Evolutionary conservation across 345 rosid species (phyloP).

Genomic region (Mercurialis annua): DNA sequence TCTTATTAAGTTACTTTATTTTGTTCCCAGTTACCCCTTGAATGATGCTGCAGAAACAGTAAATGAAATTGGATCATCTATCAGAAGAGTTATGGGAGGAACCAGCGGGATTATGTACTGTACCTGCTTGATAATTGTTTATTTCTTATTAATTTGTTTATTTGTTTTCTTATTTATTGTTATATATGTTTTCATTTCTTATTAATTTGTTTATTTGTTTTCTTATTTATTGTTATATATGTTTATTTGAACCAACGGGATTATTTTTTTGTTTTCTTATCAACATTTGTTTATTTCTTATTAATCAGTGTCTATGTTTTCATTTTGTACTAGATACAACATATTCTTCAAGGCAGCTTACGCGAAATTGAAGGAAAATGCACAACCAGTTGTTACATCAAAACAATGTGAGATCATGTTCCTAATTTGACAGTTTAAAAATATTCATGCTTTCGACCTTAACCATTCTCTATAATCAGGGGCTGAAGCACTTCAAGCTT

Average conservation of each 20-base stretch:
- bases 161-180: background rate
- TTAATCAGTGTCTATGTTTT: constrained; percentile 7
- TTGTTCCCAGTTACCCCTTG: constrained; percentile 75
- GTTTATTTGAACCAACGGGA: no score
- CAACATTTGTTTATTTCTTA: background rate
- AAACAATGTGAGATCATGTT: constrained; percentile 64
- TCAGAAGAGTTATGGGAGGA: constrained; percentile 92
- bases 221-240: no score
- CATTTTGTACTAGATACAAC: constrained; percentile 48
- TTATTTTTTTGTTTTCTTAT: no score
- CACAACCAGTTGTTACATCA: constrained; percentile 47
- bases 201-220: no score
- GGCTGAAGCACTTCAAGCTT: constrained; percentile 79
- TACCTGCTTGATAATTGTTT: constrained; percentile 14
- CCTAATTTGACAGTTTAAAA: constrained; percentile 10
- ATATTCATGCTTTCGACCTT: constrained; percentile 12
- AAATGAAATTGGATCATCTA: constrained; percentile 77
- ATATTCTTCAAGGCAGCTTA: constrained; percentile 89
- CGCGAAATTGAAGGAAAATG: constrained; percentile 60
- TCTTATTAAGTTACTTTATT: constrained; percentile 16
- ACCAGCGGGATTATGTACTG: constrained; percentile 89
- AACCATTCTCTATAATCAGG: constrained; percentile 45
- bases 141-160: background rate
- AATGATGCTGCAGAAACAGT: constrained; percentile 89
- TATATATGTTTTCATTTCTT: constrained; percentile 1